A percentile compares a stretch with the other conserved stretches of the same genome.
phyloP scores from a whole-genome alignment of 192 early-diverging fungal species.

The Backusella australiensis region DNA sequence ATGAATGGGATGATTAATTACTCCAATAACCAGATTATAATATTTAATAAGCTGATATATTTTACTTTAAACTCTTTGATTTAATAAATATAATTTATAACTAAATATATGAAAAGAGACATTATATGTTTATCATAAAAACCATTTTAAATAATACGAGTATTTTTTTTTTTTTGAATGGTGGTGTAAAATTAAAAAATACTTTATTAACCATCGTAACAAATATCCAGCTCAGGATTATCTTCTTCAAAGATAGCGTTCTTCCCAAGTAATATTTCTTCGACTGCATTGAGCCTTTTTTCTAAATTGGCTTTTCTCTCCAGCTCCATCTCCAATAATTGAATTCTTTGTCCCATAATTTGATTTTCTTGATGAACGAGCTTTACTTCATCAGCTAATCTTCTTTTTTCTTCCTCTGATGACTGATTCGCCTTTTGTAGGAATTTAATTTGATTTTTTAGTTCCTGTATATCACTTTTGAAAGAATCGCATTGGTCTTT shows the following conservation, averaged over 20 bases:
- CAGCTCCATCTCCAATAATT: not conserved
- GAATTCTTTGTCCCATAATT: not conserved
- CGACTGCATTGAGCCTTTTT: not conserved
- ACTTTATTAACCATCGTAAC: not conserved
- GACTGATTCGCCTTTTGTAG: not conserved
- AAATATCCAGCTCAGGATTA: not conserved
- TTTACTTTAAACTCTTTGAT: not conserved
- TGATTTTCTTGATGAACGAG: not conserved
- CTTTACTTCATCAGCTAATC: not conserved
- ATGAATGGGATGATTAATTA: slow-evolving; percentile 30
- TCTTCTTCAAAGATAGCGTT: not conserved
- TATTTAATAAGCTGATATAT: not conserved
- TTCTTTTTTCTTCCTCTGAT: not conserved
- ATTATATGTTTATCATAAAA: not conserved
- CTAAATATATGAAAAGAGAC: too few species aligned
- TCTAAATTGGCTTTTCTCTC: not conserved
- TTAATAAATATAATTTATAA: not conserved
- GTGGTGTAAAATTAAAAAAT: not conserved
- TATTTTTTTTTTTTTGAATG: not conserved
- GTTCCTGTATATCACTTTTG: not conserved
- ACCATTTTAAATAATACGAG: not conserved
- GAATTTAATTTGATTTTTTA: not conserved
- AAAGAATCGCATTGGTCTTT: not conserved
- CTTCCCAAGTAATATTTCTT: not conserved
- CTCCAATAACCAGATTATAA: not conserved